Base-by-base conservation (phyloP, 1,139 yeast genomes). In the Kluyveromyces sp. region DNA sequence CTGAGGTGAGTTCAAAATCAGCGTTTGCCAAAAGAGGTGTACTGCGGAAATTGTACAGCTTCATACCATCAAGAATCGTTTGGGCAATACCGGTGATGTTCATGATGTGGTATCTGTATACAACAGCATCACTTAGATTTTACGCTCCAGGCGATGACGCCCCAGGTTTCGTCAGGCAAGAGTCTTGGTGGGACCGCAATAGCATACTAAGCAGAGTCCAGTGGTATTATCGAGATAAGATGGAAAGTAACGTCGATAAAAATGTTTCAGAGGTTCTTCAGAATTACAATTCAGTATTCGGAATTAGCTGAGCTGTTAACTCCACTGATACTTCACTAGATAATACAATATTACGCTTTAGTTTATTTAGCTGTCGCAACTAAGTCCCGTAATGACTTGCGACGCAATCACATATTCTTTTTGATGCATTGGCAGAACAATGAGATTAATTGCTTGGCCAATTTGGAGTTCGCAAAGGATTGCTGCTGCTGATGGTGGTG, bases 391-490 rank as follows among this genome's bases (percentile, higher is more conserved):
- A 22, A 12, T 25, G 8, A 20, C 9, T 3, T 11, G n/a, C 26
- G 11, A 16, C n/a, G 20, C 25, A 42, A 18, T 22, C 34, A 46
- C 28, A 46, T 13, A n/a, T 39, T 39, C 29, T 55, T 57, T 41
- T 55, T 57, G 45, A 61, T 33, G 48, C 65, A 61, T 41, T 53
- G 43, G 42, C 66, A 61, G 29, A 58, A 45, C 15, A 59, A 22
- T 39, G 54, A 51, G 37, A 56, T 13, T 40, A 60, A 45, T n/a
- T 49, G 17, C 8, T 44, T 36, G 11, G 44, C 47, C 13, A 57
- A 9, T 17, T 46, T 49, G 44, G 40, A 46, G 52, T 46, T 50
- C 46, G 29, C 22, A 51, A 49, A 48, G 44, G 49, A 47, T 45
- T 49, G 45, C 33, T 53, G 52, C 26, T 22, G 26, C 45, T 52